A percentile compares a stretch with the other conserved stretches of the same genome.
phyloP scores from a whole-genome alignment of 1,139 yeast species.

The Debaryomyces nepalensis region DNA sequence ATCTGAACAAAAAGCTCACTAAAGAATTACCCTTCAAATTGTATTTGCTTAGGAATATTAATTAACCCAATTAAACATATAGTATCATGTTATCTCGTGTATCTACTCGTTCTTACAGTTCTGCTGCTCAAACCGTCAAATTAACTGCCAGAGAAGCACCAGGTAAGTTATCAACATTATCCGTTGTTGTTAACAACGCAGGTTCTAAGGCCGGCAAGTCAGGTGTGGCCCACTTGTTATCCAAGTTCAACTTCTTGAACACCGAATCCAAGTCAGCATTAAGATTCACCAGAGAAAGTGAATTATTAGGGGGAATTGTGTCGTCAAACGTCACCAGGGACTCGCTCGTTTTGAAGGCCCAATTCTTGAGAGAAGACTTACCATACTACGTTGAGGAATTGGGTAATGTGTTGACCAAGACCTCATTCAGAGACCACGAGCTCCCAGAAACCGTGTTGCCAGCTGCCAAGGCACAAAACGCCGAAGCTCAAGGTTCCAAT shows the following conservation, averaged over 20 bases:
- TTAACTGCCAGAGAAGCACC: conserved; percentile 52
- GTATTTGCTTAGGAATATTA: conserved; percentile 7
- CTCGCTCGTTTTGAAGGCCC: conserved; percentile 75
- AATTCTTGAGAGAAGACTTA: conserved; percentile 83
- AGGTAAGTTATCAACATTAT: conserved; percentile 67
- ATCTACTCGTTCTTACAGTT: conserved; percentile 53
- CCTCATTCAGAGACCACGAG: conserved; percentile 84
- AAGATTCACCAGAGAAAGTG: conserved; percentile 93
- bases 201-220: conserved; percentile 83
- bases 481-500: conserved; percentile 54
- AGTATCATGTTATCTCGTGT: conserved; percentile 47
- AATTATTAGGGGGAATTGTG: conserved; percentile 87
- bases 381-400: conserved; percentile 91
- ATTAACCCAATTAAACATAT: conserved; percentile 13
- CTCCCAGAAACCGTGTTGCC: conserved; percentile 82
- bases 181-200: conserved; percentile 77
- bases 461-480: conserved; percentile 63
- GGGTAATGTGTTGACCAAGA: conserved; percentile 73
- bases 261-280: conserved; percentile 85
- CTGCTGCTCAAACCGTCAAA: conserved; percentile 48
- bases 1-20: conserved; percentile 13
- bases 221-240: conserved; percentile 85
- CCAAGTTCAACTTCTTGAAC: conserved; percentile 84
- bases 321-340: conserved; percentile 79
- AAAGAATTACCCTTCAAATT: conserved; percentile 1